Conservation (phyloP, 192 early-diverging fungal species). For the Backusella sp. region DNA sequence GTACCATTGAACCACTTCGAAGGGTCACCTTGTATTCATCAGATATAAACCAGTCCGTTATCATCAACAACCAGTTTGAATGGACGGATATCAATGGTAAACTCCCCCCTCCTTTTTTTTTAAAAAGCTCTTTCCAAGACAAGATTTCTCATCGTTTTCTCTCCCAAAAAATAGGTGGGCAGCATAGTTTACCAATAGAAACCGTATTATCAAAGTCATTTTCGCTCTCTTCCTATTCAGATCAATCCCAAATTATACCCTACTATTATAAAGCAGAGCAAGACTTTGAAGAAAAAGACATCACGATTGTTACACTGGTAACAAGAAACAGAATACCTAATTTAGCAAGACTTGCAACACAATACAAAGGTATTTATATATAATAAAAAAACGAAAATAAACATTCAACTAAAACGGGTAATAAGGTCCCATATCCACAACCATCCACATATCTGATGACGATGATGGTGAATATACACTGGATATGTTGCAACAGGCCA, state of each 20-base stretch:
- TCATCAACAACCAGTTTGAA: neutral
- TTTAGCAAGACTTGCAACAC: constrained; percentile 44
- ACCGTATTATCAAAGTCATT: constrained; percentile 53
- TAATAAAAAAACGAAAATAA: neutral
- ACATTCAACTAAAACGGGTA: neutral
- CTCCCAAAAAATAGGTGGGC: neutral
- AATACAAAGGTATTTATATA: constrained; percentile 40
- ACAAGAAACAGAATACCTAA: constrained; percentile 50
- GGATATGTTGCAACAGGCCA: constrained; percentile 41
- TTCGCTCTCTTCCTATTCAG: constrained; percentile 47
- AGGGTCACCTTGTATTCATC: neutral
- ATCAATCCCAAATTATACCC: constrained; percentile 51
- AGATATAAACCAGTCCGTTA: neutral
- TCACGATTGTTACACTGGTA: constrained; percentile 55
- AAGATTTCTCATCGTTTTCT: neutral
- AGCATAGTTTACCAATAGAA: constrained; percentile 36
- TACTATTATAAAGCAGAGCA: constrained; percentile 48
- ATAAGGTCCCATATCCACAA: constrained; percentile 56
- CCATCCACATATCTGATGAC: constrained; percentile 54
- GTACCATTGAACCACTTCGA: neutral
- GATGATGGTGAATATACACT: constrained; percentile 47
- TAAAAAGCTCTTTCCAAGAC: neutral
- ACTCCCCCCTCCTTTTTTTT: neutral
- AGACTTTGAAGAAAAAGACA: constrained; percentile 44
- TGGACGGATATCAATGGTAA: constrained; percentile 1